Conservation (phyloP, 306 rosid species). For the Quercus parvula region DNA sequence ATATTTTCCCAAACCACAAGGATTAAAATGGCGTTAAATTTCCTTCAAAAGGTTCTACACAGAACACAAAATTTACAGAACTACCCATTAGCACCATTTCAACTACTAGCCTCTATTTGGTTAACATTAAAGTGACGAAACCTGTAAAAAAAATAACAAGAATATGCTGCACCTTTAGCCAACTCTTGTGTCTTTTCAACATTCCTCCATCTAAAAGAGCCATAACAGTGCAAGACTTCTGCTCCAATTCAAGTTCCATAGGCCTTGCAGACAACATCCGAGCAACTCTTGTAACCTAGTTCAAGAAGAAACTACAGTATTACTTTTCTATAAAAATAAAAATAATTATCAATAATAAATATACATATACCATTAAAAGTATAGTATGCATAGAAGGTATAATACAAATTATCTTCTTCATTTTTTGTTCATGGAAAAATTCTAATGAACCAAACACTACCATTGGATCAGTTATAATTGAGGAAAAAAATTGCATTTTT, state of each 20-base stretch:
- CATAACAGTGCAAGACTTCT: constrained; percentile 69
- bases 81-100: not conserved
- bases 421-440: too few relatives aligned
- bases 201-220: constrained; percentile 95
- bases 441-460: too few relatives aligned
- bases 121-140: constrained; percentile 9
- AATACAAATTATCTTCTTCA: too few relatives aligned
- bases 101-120: not conserved
- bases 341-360: too few relatives aligned
- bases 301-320: not conserved
- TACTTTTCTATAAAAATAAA: not conserved
- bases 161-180: constrained; percentile 69
- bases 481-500: too few relatives aligned
- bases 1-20: not conserved
- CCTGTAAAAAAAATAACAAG: not conserved
- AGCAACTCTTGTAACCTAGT: constrained; percentile 86
- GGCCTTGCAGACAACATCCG: constrained; percentile 72
- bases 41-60: not conserved
- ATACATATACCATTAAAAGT: too few relatives aligned
- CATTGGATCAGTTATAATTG: too few relatives aligned
- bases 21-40: not conserved
- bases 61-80: constrained; percentile 10
- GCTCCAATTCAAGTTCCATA: constrained; percentile 46
- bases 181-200: constrained; percentile 80
- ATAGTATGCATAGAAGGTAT: too few relatives aligned